phyloP scores from a whole-genome alignment of 768 basidiomycete genomes.

The Suillus americanus region DNA sequence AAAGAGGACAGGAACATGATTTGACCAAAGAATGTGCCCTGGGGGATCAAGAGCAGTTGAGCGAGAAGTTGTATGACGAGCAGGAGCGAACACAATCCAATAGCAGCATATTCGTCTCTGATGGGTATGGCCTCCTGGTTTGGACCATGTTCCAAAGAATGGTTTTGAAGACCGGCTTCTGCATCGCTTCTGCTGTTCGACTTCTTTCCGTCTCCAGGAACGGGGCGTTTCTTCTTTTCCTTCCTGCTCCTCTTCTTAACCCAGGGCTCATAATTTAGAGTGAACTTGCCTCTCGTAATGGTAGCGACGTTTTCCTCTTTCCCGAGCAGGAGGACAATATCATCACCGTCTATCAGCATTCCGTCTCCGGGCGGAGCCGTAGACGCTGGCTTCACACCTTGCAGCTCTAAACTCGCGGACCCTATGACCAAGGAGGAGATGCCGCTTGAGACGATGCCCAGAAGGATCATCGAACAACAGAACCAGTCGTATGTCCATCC shows the following conservation, averaged over 20 bases:
- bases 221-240: background rate
- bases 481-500: slow-evolving; percentile 20
- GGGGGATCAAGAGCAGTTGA: slow-evolving; percentile 36
- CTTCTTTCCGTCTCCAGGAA: background rate
- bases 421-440: slow-evolving; percentile 16
- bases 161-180: background rate
- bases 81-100: slow-evolving; percentile 31
- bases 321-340: slow-evolving; percentile 17
- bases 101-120: slow-evolving; percentile 10
- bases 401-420: slow-evolving; percentile 9
- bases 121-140: background rate
- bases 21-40: slow-evolving; percentile 34
- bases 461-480: slow-evolving; percentile 18
- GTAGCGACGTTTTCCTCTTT: slow-evolving; percentile 13
- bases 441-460: slow-evolving; percentile 22
- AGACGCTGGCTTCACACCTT: slow-evolving; percentile 15
- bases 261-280: slow-evolving; percentile 20
- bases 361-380: slow-evolving; percentile 32
- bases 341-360: slow-evolving; percentile 9
- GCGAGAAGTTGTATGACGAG: slow-evolving; percentile 33
- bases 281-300: slow-evolving; percentile 18
- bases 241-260: background rate
- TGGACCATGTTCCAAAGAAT: background rate
- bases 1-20: slow-evolving; percentile 33
- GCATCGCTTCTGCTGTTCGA: slow-evolving; percentile 12